phyloP scores from a whole-genome alignment of 108 stramenopile genomes.

The Conticribra guillardii region DNA sequence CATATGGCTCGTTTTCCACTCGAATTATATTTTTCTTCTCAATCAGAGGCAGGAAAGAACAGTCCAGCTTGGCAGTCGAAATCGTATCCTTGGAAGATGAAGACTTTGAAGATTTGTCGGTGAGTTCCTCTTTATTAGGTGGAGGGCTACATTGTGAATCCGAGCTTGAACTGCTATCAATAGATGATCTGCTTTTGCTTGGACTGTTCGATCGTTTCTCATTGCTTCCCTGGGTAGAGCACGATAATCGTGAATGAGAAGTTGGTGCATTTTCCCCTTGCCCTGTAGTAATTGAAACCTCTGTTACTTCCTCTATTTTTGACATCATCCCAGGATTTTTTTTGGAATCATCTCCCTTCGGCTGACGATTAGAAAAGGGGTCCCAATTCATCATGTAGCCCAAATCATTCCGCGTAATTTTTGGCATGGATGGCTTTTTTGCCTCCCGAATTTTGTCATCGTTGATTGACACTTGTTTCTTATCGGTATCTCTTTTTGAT shows the following conservation, averaged over 20 bases:
- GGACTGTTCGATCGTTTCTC: neutral
- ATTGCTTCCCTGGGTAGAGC: too few relatives aligned
- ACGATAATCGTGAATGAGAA: too few relatives aligned
- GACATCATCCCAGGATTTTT: constrained; percentile 30
- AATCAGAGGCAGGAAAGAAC: constrained; percentile 78
- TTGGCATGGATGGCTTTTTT: constrained; percentile 21
- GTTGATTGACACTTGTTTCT: constrained; percentile 23
- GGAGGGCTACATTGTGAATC: neutral
- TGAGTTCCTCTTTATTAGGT: neutral
- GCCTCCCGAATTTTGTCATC: constrained; percentile 16
- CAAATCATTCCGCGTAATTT: constrained; percentile 77
- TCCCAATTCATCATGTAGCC: constrained; percentile 91
- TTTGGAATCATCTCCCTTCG: constrained; percentile 8
- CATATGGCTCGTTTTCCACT: constrained; percentile 85
- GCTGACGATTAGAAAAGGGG: constrained; percentile 50
- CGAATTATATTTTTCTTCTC: constrained; percentile 79
- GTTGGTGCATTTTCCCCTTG: neutral
- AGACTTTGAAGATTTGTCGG: too few relatives aligned
- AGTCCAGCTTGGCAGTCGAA: constrained; percentile 22
- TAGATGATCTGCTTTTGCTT: neutral
- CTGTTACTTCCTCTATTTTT: constrained; percentile 46
- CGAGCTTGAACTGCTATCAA: neutral
- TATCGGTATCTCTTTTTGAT: constrained; percentile 22
- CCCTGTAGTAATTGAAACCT: neutral
- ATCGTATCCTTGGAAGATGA: constrained; percentile 12